Percentiles rank a stretch among this genome's conserved stretches.
phyloP scores from a whole-genome alignment of 2,329 filamentous ascomycete species.

The Colletotrichum tropicicola region DNA sequence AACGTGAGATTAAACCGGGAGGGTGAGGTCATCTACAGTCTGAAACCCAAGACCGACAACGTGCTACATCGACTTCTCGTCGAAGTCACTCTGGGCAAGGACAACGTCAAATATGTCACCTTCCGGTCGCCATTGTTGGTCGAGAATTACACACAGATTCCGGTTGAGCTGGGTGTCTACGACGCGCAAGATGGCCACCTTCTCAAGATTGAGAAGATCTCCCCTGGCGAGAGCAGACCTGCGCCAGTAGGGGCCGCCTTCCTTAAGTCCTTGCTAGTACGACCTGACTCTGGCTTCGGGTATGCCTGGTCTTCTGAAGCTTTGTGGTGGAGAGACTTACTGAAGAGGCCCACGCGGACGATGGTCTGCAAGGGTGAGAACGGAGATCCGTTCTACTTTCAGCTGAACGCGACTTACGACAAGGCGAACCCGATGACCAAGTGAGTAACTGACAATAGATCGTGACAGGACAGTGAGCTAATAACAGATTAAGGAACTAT shows the following conservation, averaged over 20 bases:
- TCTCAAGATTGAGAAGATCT: constrained; percentile 97
- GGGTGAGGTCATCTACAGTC: constrained; percentile 88
- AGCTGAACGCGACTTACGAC: constrained; percentile 88
- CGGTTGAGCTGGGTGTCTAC: constrained; percentile 91
- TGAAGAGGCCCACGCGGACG: constrained; percentile 85
- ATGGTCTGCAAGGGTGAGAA: constrained; percentile 89
- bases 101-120: constrained; percentile 98
- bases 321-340: constrained; percentile 91
- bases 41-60: constrained; percentile 86
- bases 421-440: constrained; percentile 82
- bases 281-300: constrained; percentile 95
- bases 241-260: constrained; percentile 93
- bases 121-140: constrained; percentile 90
- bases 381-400: constrained; percentile 95
- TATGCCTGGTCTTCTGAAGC: constrained; percentile 94
- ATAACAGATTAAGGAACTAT: constrained; percentile 69
- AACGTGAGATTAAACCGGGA: constrained; percentile 93
- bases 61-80: constrained; percentile 90
- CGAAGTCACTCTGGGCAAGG: constrained; percentile 87
- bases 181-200: constrained; percentile 88
- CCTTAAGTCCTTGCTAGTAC: constrained; percentile 85
- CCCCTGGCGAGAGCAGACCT: constrained; percentile 88
- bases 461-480: too few species aligned
- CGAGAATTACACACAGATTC: constrained; percentile 97
- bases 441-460: constrained; percentile 54